Evolutionary conservation across 176 grass and related monocot genomes (phyloP).

Genomic region (Oryza australiensis): DNA sequence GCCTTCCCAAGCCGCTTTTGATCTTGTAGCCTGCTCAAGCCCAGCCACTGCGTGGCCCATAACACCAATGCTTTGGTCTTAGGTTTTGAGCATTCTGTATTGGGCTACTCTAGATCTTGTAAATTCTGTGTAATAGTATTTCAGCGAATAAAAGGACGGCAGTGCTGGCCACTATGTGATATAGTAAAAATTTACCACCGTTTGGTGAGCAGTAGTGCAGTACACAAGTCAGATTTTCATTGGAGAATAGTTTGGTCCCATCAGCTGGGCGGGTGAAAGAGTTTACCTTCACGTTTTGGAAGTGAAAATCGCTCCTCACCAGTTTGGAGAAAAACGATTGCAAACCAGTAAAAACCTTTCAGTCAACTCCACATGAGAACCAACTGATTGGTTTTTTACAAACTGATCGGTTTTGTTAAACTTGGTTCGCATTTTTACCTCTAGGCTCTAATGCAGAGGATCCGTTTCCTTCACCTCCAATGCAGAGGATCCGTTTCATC

Average conservation of each 20-base stretch:
- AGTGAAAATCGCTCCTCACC: too few species aligned
- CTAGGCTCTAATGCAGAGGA: too few species aligned
- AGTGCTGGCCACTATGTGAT: neutral
- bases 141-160: neutral
- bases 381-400: too few species aligned
- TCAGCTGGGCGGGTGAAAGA: neutral
- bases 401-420: too few species aligned
- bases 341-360: too few species aligned
- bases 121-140: neutral
- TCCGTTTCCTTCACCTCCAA: too few species aligned
- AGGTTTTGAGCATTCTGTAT: neutral
- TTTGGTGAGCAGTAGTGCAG: neutral
- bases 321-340: too few species aligned
- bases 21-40: neutral
- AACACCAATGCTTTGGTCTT: neutral
- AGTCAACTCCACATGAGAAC: too few species aligned
- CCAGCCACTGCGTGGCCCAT: neutral
- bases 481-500: too few species aligned
- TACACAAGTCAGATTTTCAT: neutral
- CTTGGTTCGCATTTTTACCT: neutral
- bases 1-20: too few species aligned
- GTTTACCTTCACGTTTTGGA: too few species aligned
- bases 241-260: neutral
- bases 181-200: neutral
- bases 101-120: neutral